These are phyloP conservation scores for Colletotrichum sp. DNA, from an alignment of 2,329 filamentous ascomycete species.

Conservation along the genomic window DNA sequence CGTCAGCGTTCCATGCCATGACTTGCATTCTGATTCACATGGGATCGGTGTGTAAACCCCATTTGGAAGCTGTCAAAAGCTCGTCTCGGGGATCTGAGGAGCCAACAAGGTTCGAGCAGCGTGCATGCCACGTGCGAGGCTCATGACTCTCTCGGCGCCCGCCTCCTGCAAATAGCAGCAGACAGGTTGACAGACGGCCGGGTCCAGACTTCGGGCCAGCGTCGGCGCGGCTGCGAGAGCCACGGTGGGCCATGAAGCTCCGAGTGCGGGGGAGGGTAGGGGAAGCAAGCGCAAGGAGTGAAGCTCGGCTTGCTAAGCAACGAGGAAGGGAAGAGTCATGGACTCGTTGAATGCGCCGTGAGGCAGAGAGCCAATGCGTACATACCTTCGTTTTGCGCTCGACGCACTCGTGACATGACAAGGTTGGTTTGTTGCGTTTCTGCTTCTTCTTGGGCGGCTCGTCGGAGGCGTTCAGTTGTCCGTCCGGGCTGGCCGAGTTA, in stretches of 20 bases:
- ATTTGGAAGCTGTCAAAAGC: background rate
- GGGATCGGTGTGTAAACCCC: background rate
- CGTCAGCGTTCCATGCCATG: background rate
- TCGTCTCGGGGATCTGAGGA: background rate
- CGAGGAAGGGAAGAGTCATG: background rate
- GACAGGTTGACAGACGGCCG: background rate
- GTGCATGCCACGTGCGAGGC: background rate
- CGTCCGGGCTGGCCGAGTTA: constrained; percentile 6
- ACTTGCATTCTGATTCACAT: background rate
- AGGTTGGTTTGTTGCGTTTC: constrained; percentile 82
- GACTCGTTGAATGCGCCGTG: background rate
- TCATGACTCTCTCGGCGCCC: background rate
- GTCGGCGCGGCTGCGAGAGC: background rate
- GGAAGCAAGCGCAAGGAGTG: background rate
- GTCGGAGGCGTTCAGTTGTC: background rate
- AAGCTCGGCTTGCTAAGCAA: background rate
- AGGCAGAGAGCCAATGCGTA: constrained; percentile 7
- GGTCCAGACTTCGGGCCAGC: background rate
- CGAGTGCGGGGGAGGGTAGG: background rate
- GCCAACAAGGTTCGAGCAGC: background rate
- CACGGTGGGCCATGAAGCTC: background rate
- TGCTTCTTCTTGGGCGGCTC: constrained; percentile 71
- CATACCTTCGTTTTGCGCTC: constrained; percentile 81
- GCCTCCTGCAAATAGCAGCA: background rate
- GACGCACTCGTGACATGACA: constrained; percentile 81